phyloP scores from a whole-genome alignment of 2,329 filamentous ascomycete species.

The Cladosporium sp. region DNA sequence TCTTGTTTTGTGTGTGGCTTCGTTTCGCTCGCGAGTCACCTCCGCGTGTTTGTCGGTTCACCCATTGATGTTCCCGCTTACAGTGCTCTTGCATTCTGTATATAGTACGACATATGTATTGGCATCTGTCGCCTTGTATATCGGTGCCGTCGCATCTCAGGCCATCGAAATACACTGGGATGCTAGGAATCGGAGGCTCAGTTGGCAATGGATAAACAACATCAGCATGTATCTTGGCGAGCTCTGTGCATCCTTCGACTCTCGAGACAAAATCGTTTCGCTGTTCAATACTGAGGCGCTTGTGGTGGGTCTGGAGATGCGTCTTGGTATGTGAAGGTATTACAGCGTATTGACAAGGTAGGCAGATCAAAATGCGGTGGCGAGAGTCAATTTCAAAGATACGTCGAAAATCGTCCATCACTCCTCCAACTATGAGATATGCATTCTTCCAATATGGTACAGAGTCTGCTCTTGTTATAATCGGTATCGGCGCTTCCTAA shows the following conservation, averaged over 20 bases:
- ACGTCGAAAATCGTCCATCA: neutral
- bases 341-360: neutral
- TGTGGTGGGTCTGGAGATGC: neutral
- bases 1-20: neutral
- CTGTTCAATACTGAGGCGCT: neutral
- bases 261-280: neutral
- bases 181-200: neutral
- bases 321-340: neutral
- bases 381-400: neutral
- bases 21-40: neutral
- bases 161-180: neutral
- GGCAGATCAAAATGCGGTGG: neutral
- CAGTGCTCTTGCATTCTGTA: constrained; percentile 3
- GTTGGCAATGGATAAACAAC: neutral
- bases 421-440: neutral
- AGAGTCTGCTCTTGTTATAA: neutral
- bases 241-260: neutral
- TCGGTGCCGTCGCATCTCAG: neutral
- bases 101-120: neutral
- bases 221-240: neutral
- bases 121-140: neutral
- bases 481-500: neutral
- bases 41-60: constrained; percentile 1
- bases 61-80: neutral
- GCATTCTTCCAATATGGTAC: neutral